Evolutionary conservation across 192 early-diverging fungal species (phyloP).

Genomic region (Entrophospora sp.): DNA sequence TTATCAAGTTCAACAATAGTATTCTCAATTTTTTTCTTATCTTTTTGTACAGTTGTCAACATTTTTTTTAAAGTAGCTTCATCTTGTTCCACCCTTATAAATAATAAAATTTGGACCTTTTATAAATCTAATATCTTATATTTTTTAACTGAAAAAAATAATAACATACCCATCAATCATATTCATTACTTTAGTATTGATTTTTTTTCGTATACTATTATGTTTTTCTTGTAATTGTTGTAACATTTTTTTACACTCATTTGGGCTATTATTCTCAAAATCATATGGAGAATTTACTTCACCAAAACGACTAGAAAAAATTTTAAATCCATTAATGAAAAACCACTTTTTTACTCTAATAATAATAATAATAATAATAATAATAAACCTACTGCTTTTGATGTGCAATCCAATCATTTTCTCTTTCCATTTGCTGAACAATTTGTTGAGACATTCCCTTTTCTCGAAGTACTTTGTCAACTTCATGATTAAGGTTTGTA

Average conservation of each 20-base stretch:
- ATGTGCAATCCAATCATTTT: slow-evolving; percentile 81
- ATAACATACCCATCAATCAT: slow-evolving; percentile 75
- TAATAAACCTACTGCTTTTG: slow-evolving; percentile 62
- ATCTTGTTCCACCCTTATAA: slow-evolving; percentile 83
- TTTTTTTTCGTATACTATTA: slow-evolving; percentile 70
- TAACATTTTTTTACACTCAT: slow-evolving; percentile 63
- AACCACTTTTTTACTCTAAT: no score
- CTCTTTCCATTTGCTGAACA: slow-evolving; percentile 41
- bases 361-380: background rate
- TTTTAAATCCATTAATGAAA: no score
- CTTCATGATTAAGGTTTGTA: slow-evolving; percentile 73
- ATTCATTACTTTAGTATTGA: slow-evolving; percentile 92
- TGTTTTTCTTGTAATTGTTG: slow-evolving; percentile 70
- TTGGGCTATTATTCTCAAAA: slow-evolving; percentile 66
- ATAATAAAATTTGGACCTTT: slow-evolving; percentile 11
- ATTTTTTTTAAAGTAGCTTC: slow-evolving; percentile 75
- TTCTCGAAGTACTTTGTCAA: slow-evolving; percentile 61
- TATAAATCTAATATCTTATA: background rate
- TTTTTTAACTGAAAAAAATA: background rate
- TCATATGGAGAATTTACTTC: slow-evolving; percentile 74
- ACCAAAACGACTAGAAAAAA: slow-evolving; percentile 64
- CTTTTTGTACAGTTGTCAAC: slow-evolving; percentile 80
- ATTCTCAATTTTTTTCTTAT: slow-evolving; percentile 93
- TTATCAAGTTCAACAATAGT: slow-evolving; percentile 84
- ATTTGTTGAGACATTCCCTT: slow-evolving; percentile 38